Evolutionary conservation across 208 protist genomes (phyloP).

Genomic region (Trypanosomatidae sp.): DNA sequence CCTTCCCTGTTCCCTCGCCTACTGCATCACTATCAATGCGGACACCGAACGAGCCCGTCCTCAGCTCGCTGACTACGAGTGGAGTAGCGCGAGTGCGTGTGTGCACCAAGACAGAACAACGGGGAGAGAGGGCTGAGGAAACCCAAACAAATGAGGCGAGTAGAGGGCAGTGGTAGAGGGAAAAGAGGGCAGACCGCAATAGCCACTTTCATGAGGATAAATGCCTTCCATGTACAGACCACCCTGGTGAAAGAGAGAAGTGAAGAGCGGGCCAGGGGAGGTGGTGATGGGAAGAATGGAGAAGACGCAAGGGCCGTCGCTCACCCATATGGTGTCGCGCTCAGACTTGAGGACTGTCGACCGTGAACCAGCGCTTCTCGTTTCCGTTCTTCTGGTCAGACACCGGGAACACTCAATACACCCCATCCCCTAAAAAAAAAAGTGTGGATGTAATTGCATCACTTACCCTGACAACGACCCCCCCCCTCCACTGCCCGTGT

Average conservation of each 20-base stretch:
- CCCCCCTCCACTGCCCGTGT: background rate
- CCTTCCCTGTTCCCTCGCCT: background rate
- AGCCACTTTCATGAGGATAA: background rate
- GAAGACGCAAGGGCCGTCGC: background rate
- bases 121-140: constrained; percentile 10
- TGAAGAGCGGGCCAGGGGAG: background rate
- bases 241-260: background rate
- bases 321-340: background rate
- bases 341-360: background rate
- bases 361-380: background rate
- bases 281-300: background rate
- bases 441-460: background rate
- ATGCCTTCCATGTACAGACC: background rate
- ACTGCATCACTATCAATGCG: background rate
- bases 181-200: background rate
- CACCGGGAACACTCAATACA: background rate
- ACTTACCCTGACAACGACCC: background rate
- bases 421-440: background rate
- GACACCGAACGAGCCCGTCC: background rate
- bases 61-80: background rate
- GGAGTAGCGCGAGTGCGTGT: background rate
- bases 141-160: background rate
- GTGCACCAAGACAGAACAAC: background rate
- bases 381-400: constrained; percentile 3
- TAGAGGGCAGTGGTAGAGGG: background rate